A percentile compares a stretch with the other conserved stretches of the same genome.
Conservation (phyloP, 257 asterid species). For the Anisodus acutangulus region DNA sequence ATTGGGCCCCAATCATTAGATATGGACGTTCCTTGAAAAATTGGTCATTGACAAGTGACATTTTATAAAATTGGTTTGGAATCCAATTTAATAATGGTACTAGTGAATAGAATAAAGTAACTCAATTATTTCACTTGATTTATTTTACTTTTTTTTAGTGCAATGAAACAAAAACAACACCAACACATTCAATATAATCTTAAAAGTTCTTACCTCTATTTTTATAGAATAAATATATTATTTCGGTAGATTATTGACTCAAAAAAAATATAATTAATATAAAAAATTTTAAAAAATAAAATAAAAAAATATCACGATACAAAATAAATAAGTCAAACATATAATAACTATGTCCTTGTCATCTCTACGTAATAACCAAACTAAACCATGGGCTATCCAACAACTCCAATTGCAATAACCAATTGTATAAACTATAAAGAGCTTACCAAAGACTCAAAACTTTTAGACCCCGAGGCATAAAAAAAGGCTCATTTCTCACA, state of each 20-base stretch:
- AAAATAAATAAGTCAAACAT: no score
- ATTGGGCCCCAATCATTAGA: slow-evolving; percentile 64
- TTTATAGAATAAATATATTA: no score
- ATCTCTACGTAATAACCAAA: slow-evolving; percentile 18
- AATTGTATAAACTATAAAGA: slow-evolving; percentile 23
- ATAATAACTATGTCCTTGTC: not conserved
- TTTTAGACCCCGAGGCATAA: slow-evolving; percentile 29
- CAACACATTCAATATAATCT: no score
- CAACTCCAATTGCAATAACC: slow-evolving; percentile 26
- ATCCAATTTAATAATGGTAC: slow-evolving; percentile 45
- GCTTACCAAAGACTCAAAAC: not conserved
- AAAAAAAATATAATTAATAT: no score
- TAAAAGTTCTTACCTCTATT: no score
- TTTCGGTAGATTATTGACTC: no score
- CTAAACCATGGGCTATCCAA: slow-evolving; percentile 35
- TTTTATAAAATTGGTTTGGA: slow-evolving; percentile 38
- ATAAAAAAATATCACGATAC: no score
- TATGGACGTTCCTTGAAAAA: slow-evolving; percentile 53
- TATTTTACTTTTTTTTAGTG: not conserved
- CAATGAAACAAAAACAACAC: not conserved
- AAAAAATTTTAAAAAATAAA: no score
- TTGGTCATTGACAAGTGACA: slow-evolving; percentile 62
- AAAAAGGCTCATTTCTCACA: not conserved
- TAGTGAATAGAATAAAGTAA: slow-evolving; percentile 44
- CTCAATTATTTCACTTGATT: slow-evolving; percentile 45